phyloP scores from a whole-genome alignment of 2,329 filamentous ascomycete species.

The Arthroderma sp. region DNA sequence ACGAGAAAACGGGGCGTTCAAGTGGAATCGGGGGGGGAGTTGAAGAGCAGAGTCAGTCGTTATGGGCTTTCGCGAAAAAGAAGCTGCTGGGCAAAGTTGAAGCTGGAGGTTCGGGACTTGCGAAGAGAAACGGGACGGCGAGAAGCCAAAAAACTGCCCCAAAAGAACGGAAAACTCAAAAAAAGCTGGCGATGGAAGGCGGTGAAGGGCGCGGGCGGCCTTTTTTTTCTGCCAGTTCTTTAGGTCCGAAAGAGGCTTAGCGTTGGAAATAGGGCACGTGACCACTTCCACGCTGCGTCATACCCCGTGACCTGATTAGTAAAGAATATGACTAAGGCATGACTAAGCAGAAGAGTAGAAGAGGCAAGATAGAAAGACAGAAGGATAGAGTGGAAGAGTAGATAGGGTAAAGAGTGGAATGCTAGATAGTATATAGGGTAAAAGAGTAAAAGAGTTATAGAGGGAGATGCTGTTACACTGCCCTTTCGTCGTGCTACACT shows the following conservation, averaged over 20 bases:
- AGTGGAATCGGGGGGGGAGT: too few relatives aligned
- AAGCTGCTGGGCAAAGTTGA: background rate
- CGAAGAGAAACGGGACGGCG: background rate
- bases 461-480: background rate
- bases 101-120: background rate
- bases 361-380: background rate
- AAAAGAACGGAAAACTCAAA: conserved; percentile 8
- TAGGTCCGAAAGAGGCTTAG: background rate
- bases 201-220: conserved; percentile 5
- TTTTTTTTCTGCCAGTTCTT: conserved; percentile 1
- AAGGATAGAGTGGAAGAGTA: background rate
- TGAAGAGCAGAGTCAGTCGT: too few relatives aligned
- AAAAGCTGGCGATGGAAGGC: background rate
- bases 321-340: too few relatives aligned
- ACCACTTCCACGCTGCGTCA: background rate
- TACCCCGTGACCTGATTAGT: background rate
- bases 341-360: background rate
- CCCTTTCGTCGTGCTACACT: background rate
- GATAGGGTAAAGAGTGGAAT: background rate
- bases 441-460: too few relatives aligned
- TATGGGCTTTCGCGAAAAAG: too few relatives aligned
- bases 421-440: background rate
- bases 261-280: background rate
- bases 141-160: conserved; percentile 5
- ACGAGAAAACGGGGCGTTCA: too few relatives aligned